A percentile compares a stretch with the other conserved stretches of the same genome.
phyloP scores from a whole-genome alignment of 2,329 filamentous ascomycete genomes.

The Pseudocercospora macadamiae region DNA sequence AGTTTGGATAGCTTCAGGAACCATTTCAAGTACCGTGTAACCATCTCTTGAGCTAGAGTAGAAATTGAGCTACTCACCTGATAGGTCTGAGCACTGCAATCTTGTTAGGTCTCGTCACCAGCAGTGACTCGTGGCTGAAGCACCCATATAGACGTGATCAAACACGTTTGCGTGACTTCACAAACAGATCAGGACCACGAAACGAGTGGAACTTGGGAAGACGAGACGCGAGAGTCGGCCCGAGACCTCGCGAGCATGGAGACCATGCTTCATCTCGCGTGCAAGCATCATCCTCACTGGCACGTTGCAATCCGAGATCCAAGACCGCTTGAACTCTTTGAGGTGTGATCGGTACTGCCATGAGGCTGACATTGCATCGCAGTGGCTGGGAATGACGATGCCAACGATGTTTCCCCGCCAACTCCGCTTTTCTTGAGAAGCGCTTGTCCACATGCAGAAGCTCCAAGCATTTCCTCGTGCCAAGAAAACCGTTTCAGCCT shows the following conservation, averaged over 20 bases:
- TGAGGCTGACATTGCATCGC: background rate
- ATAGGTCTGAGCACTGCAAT: background rate
- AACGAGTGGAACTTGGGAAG: background rate
- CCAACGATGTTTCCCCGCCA: background rate
- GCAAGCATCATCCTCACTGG: background rate
- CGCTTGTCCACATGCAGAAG: background rate
- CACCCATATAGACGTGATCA: background rate
- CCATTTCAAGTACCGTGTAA: background rate
- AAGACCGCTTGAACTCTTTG: background rate
- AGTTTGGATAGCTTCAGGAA: background rate
- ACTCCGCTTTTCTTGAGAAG: background rate
- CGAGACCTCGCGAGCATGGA: background rate
- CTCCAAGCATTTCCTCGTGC: background rate
- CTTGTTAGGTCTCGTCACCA: background rate
- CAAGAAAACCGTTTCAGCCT: background rate
- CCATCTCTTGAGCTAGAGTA: background rate
- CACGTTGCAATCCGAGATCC: background rate
- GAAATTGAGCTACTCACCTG: background rate
- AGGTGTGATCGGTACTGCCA: background rate
- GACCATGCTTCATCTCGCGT: constrained; percentile 1
- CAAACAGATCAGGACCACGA: constrained; percentile 7
- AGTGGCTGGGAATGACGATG: background rate
- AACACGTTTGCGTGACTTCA: background rate
- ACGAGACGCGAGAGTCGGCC: background rate
- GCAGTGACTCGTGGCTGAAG: background rate